Evolutionary conservation across 2,329 filamentous ascomycete species (phyloP), one percentile per base, ranked within the genome.

Genomic region (Mariannaea elegans): DNA sequence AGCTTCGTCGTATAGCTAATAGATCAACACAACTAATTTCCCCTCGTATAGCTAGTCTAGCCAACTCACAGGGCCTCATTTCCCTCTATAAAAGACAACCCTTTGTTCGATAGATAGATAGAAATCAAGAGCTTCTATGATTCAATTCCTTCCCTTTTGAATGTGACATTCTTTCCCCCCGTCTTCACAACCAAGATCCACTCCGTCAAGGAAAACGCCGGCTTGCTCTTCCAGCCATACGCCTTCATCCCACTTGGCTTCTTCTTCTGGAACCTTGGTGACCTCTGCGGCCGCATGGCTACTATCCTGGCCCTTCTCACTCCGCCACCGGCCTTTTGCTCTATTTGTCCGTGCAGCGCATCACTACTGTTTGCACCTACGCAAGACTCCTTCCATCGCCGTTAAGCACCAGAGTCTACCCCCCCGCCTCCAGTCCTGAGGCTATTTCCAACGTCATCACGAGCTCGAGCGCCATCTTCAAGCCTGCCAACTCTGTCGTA

Each of bases 181-280:
- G 92, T 98, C 61, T 96, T 96, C 77, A 98, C 95, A 0, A 80
- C 84, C 57, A 87, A 90, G 76, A 89, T 80, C 63, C 69, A 78
- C 31, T 85, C 83, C 8, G 79, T 84, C 10, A 68, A 71, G 21
- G 68, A 71, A 59, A 73, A 67, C 63, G 62, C 72, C 7, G 81
- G 84, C 12, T 79, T 83, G 14, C 78, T 96, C 14, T 86, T 96
- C 65, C 86, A 87, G 51, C 87, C 92, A 0, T 82, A 87, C 1
- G 88, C 90, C 14, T 99, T 98, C 75, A 94, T 98, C 58, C 94
- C 95, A 0, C 82, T 97, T 1, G 93, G 86, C 3, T 97, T 98
- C 76, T 86, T 98, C 60, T 87, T 95, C 73, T 99, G 95, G 95
- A 99, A 98, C 73, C 74, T 90, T 2, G 95, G 95, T 41, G 95